phyloP scores from a whole-genome alignment of 805 yeast species.

The Candida ovalis region DNA sequence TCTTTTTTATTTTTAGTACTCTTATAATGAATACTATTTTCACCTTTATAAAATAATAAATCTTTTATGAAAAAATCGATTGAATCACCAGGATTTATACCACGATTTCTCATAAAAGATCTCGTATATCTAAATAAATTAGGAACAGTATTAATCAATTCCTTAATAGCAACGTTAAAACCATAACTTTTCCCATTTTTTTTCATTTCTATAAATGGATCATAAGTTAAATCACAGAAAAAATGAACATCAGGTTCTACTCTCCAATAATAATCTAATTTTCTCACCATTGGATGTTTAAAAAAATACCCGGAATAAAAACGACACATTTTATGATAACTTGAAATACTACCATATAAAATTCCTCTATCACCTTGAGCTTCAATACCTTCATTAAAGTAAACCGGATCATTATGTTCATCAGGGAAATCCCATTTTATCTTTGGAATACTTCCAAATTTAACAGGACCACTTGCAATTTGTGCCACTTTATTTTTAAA shows the following conservation, averaged over 20 bases:
- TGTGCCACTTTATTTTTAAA: conserved; percentile 52
- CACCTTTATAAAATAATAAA: conserved; percentile 33
- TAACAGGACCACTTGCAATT: conserved; percentile 56
- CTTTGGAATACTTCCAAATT: conserved; percentile 64
- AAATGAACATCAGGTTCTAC: conserved; percentile 92
- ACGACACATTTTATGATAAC: conserved; percentile 96
- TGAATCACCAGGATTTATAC: conserved; percentile 51
- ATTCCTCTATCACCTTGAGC: conserved; percentile 80
- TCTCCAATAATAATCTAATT: conserved; percentile 92
- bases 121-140: conserved; percentile 71
- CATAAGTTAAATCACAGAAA: conserved; percentile 87
- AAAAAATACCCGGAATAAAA: conserved; percentile 81
- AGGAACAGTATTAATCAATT: conserved; percentile 78
- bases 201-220: conserved; percentile 83
- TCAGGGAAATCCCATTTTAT: conserved; percentile 70
- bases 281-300: conserved; percentile 67
- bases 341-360: conserved; percentile 75
- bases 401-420: conserved; percentile 33
- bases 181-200: conserved; percentile 71
- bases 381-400: conserved; percentile 54
- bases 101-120: conserved; percentile 49
- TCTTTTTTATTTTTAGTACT: conserved; percentile 23
- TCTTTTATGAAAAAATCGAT: conserved; percentile 64
- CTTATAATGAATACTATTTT: conserved; percentile 28
- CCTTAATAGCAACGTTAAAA: conserved; percentile 75